Evolutionary conservation across 2,329 filamentous ascomycete species (phyloP), one percentile per base, ranked within the genome.

Genomic region (Sordariomycetes sp.): DNA sequence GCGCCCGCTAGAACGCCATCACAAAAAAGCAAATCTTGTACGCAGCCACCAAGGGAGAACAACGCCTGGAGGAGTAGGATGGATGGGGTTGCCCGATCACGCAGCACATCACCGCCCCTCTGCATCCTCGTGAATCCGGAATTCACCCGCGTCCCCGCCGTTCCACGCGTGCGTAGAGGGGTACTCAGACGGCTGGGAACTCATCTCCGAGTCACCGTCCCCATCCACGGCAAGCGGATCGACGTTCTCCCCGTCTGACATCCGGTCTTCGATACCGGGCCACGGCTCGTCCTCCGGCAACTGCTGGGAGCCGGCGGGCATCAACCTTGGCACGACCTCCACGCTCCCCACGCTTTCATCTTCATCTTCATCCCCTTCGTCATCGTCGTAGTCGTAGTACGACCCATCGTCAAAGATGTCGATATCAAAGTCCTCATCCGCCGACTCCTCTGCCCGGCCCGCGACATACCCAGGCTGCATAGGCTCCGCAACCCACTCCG

Each of bases 161-260:
- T 68, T 67, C 72, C 72, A 76, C 17, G 66, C 69, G 60, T 77
- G 75, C 13, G 74, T 80, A 63, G 74, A 79, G 6, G 78, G 75
- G 61, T 82, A 82, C 62, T 82, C 79, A 20, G 75, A 79, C 1
- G 80, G 80, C 62, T 74, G 72, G 64, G 77, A 78, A 63, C 78
- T 81, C 35, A 60, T 62, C 48, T 72, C 67, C 56, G 70, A 73
- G 50, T 61, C 61, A 32, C 61, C 66, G 4, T 71, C 70, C 57
- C 65, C 70, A n/a, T 61, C 61, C n/a, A 64, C 63, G 20, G 62
- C 62, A 10, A 63, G 61, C 2, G 77, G 77, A 53, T 80, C 74
- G 36, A 75, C 65, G 58, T 81, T 81, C 62, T 82, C 79, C 2
- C 70, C 72, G 55, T 81, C 74, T 0, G 71, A 73, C 61, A 72